These are phyloP conservation scores for Eutrema yunnanense DNA, from an alignment of 345 rosid genomes.

Conservation along the genomic window DNA sequence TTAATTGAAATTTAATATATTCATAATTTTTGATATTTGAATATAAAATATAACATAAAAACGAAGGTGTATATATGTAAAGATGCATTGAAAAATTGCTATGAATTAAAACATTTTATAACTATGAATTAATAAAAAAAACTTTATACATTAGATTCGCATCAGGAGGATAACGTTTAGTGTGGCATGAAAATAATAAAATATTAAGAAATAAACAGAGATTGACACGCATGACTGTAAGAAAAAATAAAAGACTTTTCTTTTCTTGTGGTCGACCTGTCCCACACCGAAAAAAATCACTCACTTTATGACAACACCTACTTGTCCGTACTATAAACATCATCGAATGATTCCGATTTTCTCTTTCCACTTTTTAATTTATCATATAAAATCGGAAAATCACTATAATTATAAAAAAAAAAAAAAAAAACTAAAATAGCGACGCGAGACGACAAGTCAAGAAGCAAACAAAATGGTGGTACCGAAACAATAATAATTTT, in stretches of 20 bases:
- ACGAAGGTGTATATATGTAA: neutral
- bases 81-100: neutral
- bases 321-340: slow-evolving; percentile 50
- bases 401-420: neutral
- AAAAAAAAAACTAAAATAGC: slow-evolving; percentile 12
- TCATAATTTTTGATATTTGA: neutral
- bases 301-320: slow-evolving; percentile 31
- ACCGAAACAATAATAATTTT: slow-evolving; percentile 18
- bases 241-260: neutral
- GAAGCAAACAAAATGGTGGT: slow-evolving; percentile 32
- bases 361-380: neutral
- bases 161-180: slow-evolving; percentile 4
- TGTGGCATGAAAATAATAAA: neutral
- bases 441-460: slow-evolving; percentile 36
- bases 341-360: slow-evolving; percentile 28
- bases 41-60: neutral
- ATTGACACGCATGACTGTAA: slow-evolving; percentile 6
- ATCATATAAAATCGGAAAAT: neutral
- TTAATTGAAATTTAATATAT: no score
- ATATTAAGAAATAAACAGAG: neutral
- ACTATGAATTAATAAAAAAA: no score
- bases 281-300: slow-evolving; percentile 28
- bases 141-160: neutral
- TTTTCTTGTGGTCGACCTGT: slow-evolving; percentile 22
- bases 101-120: neutral